Conservation (phyloP, 371 early-diverging fungal species). For the Mucor lusitanicus region DNA sequence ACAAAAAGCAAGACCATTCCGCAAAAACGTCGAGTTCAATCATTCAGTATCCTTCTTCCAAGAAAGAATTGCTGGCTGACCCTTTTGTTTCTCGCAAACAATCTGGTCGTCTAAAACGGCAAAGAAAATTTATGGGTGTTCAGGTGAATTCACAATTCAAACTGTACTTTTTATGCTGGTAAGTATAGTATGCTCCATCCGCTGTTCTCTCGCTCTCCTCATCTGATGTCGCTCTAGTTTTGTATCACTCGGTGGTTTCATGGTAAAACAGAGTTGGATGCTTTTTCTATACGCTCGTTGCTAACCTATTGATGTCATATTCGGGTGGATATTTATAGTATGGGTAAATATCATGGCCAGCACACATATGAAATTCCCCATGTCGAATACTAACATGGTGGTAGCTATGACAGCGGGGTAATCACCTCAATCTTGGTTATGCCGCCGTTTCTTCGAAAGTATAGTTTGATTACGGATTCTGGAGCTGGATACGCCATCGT, state of each 20-base stretch:
- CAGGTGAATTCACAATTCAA: slow-evolving; percentile 17
- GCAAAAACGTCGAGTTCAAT: neutral
- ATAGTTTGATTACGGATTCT: slow-evolving; percentile 14
- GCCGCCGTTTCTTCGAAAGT: slow-evolving; percentile 36
- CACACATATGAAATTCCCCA: neutral
- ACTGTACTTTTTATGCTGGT: slow-evolving; percentile 34
- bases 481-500: slow-evolving; percentile 23
- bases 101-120: neutral
- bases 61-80: slow-evolving; percentile 9
- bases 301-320: neutral
- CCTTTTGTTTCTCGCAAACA: slow-evolving; percentile 13
- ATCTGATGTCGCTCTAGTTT: slow-evolving; percentile 14
- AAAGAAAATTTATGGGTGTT: slow-evolving; percentile 6
- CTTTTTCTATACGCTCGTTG: neutral
- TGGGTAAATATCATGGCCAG: slow-evolving; percentile 24
- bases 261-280: slow-evolving; percentile 26
- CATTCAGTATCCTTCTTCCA: slow-evolving; percentile 7
- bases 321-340: slow-evolving; percentile 15
- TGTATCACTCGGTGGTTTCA: slow-evolving; percentile 51
- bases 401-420: slow-evolving; percentile 53
- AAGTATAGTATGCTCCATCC: neutral
- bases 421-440: slow-evolving; percentile 46
- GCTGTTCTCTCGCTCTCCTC: no score
- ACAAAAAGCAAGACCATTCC: neutral
- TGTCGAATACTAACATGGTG: neutral